Conservation (phyloP, 345 rosid species). For the Eutrema japonicum region DNA sequence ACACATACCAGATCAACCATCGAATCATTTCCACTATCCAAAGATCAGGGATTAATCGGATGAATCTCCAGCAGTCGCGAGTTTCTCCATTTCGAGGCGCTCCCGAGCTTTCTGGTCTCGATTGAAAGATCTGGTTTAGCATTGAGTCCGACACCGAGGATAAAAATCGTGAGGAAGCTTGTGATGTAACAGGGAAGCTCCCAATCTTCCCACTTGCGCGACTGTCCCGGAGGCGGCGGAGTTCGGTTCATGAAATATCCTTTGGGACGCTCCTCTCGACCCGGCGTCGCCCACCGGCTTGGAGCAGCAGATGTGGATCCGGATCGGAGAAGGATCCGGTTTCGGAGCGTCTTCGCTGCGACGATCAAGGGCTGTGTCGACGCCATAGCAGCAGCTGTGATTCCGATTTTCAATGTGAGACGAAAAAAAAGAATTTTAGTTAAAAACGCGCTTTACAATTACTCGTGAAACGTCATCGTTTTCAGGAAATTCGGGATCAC, state of each 20-base stretch:
- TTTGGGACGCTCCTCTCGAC: constrained; percentile 90
- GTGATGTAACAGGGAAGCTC: constrained; percentile 97
- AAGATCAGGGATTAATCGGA: constrained; percentile 20
- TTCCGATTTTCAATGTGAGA: constrained; percentile 13
- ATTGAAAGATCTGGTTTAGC: constrained; percentile 96
- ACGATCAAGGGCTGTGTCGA: constrained; percentile 37
- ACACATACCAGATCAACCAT: constrained; percentile 34
- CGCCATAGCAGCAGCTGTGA: constrained; percentile 33
- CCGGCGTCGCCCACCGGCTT: constrained; percentile 76
- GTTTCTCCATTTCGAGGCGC: constrained; percentile 72
- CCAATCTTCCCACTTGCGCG: constrained; percentile 99
- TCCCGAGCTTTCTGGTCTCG: constrained; percentile 95
- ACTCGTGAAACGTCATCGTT: too few relatives aligned
- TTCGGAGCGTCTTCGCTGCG: constrained; percentile 59
- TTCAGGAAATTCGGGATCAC: too few relatives aligned
- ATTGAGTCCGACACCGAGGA: constrained; percentile 92
- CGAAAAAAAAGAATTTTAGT: background rate
- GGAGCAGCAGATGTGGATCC: constrained; percentile 63
- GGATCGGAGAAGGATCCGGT: constrained; percentile 55
- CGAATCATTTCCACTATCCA: constrained; percentile 13
- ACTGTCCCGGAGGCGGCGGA: constrained; percentile 70
- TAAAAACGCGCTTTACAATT: background rate
- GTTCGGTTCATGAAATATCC: constrained; percentile 80
- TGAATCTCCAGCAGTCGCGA: constrained; percentile 36
- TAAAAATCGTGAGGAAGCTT: constrained; percentile 88